phyloP scores from a whole-genome alignment of 2,329 filamentous ascomycete genomes.

The Ophiostoma quercus region DNA sequence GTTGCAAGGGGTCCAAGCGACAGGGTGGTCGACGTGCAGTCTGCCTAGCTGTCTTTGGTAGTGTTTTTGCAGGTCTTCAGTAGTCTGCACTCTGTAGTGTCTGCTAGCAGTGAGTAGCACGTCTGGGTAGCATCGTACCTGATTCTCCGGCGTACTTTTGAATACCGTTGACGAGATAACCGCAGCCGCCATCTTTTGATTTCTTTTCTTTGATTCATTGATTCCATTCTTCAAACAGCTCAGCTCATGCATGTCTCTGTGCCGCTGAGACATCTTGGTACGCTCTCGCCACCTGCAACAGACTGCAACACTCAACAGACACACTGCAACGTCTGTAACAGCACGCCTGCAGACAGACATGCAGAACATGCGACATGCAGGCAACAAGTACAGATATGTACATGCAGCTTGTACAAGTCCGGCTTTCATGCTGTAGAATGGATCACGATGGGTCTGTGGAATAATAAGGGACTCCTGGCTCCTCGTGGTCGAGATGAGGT shows the following conservation, averaged over 20 bases:
- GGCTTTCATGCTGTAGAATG: not conserved
- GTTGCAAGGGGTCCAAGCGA: conserved; percentile 9
- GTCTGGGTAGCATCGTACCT: not conserved
- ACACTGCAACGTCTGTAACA: no score
- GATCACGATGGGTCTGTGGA: not conserved
- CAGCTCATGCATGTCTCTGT: not conserved
- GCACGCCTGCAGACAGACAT: not conserved
- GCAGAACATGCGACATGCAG: not conserved
- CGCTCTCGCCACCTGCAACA: not conserved
- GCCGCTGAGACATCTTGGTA: not conserved
- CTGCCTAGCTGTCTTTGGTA: not conserved
- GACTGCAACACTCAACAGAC: not conserved
- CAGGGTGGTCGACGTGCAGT: not conserved
- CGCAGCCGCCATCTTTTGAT: not conserved
- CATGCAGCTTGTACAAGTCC: not conserved
- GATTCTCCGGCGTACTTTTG: not conserved
- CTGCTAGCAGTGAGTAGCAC: not conserved
- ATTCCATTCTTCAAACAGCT: no score
- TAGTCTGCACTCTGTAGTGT: not conserved
- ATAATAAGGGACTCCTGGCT: not conserved
- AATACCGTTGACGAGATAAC: not conserved
- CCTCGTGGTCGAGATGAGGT: conserved; percentile 1
- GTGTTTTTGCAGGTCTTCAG: not conserved
- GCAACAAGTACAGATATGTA: not conserved
- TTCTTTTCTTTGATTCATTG: not conserved